Evolutionary conservation across 140 eudicot species (phyloP).

Genomic region (Erigeron philadelphicus): DNA sequence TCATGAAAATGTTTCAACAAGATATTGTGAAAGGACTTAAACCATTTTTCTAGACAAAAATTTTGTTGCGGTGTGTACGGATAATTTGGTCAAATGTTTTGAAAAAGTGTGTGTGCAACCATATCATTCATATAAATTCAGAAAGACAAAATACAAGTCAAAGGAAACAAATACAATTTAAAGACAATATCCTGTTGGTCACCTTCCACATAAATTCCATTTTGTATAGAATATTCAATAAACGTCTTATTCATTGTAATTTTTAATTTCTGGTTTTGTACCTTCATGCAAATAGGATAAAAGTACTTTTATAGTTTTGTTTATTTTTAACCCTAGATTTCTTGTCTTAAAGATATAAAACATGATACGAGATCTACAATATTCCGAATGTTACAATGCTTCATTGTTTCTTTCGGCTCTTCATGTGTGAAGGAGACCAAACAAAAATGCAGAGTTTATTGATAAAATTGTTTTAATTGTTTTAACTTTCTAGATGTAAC

Average conservation of each 20-base stretch:
- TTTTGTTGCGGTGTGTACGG: constrained; percentile 25
- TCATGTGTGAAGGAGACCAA: too few relatives aligned
- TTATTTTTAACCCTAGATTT: too few relatives aligned
- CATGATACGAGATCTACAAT: too few relatives aligned
- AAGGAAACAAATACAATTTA: constrained; percentile 25
- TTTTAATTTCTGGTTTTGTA: neutral
- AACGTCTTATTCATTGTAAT: neutral
- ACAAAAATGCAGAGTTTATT: too few relatives aligned
- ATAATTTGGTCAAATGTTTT: constrained; percentile 28
- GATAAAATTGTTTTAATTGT: too few relatives aligned
- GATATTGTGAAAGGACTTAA: neutral
- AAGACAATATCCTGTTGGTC: constrained; percentile 23
- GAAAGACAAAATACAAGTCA: constrained; percentile 40
- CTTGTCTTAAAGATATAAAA: too few relatives aligned
- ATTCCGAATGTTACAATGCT: too few relatives aligned
- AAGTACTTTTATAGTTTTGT: too few relatives aligned
- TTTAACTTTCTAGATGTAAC: too few relatives aligned
- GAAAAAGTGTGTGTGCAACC: constrained; percentile 20
- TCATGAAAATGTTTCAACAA: neutral
- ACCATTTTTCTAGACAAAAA: neutral
- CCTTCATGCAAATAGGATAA: too few relatives aligned
- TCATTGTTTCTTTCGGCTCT: too few relatives aligned
- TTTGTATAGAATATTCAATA: neutral
- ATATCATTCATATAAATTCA: constrained; percentile 14
- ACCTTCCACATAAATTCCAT: constrained; percentile 6